Conservation (phyloP, 169 alveolate genomes). For the Plasmodium berghei region DNA sequence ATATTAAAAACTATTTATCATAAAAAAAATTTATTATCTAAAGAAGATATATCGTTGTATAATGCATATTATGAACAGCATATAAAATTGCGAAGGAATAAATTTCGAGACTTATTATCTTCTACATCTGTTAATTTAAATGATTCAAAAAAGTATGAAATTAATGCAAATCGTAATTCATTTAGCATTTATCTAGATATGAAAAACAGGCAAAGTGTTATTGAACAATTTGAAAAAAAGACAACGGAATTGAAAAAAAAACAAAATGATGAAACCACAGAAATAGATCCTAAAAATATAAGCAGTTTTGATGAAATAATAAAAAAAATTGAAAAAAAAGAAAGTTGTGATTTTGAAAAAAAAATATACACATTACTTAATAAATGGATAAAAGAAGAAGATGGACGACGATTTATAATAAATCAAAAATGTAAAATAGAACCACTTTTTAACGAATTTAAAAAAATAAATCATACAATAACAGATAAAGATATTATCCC, state of each 20-base stretch:
- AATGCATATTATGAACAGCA: constrained; percentile 39
- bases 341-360: constrained; percentile 58
- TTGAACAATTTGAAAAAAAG: too few relatives aligned
- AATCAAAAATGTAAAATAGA: constrained; percentile 36
- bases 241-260: not conserved
- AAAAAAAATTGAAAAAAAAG: constrained; percentile 35
- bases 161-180: not conserved
- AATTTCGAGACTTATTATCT: not conserved
- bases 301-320: constrained; percentile 13
- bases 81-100: constrained; percentile 12
- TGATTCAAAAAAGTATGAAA: not conserved
- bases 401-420: constrained; percentile 68
- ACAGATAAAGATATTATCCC: constrained; percentile 70
- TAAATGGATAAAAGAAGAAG: constrained; percentile 71
- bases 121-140: not conserved
- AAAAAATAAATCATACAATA: constrained; percentile 53
- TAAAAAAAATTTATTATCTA: constrained; percentile 39
- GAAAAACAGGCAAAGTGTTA: not conserved
- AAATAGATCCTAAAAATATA: not conserved
- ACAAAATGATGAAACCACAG: not conserved
- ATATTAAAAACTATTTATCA: constrained; percentile 47
- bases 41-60: constrained; percentile 47
- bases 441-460: constrained; percentile 49
- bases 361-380: constrained; percentile 23
- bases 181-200: constrained; percentile 26